phyloP scores from a whole-genome alignment of 2,329 filamentous ascomycete genomes.

The Cladosporium sp. region DNA sequence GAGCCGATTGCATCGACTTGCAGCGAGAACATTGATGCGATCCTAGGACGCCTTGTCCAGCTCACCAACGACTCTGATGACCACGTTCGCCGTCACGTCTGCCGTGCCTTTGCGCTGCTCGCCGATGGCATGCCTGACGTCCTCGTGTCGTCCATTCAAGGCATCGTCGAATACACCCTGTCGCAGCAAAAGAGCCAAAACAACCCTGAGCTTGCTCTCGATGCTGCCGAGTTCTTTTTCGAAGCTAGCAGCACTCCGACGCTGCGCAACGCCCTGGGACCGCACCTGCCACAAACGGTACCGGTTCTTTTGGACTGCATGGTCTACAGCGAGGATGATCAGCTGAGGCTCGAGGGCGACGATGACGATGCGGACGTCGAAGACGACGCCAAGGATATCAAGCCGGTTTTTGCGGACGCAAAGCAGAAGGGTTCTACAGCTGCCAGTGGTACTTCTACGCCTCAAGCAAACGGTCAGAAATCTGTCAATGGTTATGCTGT shows the following conservation, averaged over 20 bases:
- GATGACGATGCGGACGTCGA: conserved; percentile 83
- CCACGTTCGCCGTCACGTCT: conserved; percentile 89
- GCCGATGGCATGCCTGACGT: conserved; percentile 89
- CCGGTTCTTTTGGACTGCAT: conserved; percentile 90
- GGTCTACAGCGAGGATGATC: conserved; percentile 94
- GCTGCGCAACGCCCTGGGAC: conserved; percentile 70
- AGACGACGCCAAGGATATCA: conserved; percentile 85
- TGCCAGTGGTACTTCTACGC: conserved; percentile 38
- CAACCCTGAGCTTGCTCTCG: conserved; percentile 85
- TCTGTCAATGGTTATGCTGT: conserved; percentile 30
- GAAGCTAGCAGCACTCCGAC: conserved; percentile 84
- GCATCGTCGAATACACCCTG: conserved; percentile 89
- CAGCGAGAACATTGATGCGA: conserved; percentile 71
- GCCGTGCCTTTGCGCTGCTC: conserved; percentile 85
- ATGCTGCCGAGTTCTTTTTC: conserved; percentile 97
- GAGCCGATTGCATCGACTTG: conserved; percentile 69
- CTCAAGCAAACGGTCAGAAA: conserved; percentile 53
- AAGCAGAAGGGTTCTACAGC: conserved; percentile 54
- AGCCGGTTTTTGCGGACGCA: conserved; percentile 75
- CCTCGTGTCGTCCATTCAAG: conserved; percentile 80
- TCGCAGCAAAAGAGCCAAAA: conserved; percentile 76
- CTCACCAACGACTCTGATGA: conserved; percentile 71
- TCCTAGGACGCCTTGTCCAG: conserved; percentile 78
- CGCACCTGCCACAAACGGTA: conserved; percentile 78
- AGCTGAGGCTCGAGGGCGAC: conserved; percentile 75